Percentiles rank a stretch among this genome's conserved stretches.
These are phyloP conservation scores for Nasturtium officinale DNA, from an alignment of 345 rosid genomes.

Conservation along the genomic window DNA sequence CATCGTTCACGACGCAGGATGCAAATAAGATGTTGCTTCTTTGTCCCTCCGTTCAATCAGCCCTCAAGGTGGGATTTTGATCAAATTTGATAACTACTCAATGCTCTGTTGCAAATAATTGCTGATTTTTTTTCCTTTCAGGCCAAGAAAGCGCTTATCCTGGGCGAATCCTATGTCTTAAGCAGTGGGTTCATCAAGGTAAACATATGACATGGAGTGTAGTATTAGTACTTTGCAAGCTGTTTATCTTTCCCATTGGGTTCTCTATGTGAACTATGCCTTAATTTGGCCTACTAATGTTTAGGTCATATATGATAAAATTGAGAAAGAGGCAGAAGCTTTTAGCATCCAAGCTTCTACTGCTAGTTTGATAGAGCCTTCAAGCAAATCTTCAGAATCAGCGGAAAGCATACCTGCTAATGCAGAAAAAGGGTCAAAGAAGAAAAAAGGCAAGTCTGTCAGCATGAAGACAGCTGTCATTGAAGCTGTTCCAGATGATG, in stretches of 20 bases:
- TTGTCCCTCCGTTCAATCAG: conserved; percentile 72
- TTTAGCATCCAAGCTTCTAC: conserved; percentile 58
- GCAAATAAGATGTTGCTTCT: conserved; percentile 74
- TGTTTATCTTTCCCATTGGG: conserved; percentile 13
- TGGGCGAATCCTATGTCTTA: conserved; percentile 74
- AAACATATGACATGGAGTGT: conserved; percentile 28
- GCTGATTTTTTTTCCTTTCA: conserved; percentile 44
- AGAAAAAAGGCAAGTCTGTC: conserved; percentile 77
- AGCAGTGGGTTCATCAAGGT: conserved; percentile 89
- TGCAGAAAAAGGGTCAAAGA: conserved; percentile 71
- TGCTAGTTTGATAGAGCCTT: conserved; percentile 43
- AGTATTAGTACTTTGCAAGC: conserved; percentile 4
- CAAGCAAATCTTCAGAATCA: conserved; percentile 53
- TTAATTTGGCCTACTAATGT: conserved; percentile 35
- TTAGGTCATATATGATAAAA: conserved; percentile 70
- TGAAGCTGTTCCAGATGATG: conserved; percentile 63
- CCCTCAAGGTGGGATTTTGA: conserved; percentile 67
- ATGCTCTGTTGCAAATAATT: conserved; percentile 11
- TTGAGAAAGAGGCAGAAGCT: conserved; percentile 77
- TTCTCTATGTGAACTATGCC: conserved; percentile 34
- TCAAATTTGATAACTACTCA: conserved; percentile 12
- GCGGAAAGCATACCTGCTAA: conserved; percentile 52
- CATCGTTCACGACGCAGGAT: conserved; percentile 71
- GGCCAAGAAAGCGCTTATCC: conserved; percentile 69
- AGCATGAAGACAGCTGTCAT: conserved; percentile 52